phyloP scores from a whole-genome alignment of 1,139 yeast genomes.

The Yamadazyma blattariae region DNA sequence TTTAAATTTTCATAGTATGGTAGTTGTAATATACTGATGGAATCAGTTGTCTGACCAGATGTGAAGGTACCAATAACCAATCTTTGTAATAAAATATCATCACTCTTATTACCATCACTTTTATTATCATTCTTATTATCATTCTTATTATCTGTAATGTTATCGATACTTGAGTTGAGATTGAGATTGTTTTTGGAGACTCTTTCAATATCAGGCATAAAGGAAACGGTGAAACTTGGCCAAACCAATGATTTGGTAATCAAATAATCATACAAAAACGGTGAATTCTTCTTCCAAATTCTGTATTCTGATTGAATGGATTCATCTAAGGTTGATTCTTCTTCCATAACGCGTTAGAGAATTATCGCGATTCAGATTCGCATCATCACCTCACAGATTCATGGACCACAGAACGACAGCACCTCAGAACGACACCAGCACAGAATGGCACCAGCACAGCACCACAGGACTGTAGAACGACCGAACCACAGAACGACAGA shows the following conservation, averaged over 20 bases:
- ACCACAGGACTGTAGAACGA: too few species aligned
- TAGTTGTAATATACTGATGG: constrained; percentile 37
- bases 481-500: too few species aligned
- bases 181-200: constrained; percentile 6
- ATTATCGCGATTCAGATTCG: too few species aligned
- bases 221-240: constrained; percentile 56
- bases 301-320: constrained; percentile 35
- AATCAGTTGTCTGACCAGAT: constrained; percentile 40
- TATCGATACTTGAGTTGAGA: too few species aligned
- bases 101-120: constrained; percentile 2
- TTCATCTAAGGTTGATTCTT: constrained; percentile 20
- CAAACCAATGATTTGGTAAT: constrained; percentile 49
- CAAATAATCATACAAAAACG: constrained; percentile 48
- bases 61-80: constrained; percentile 43
- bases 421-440: too few species aligned
- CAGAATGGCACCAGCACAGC: too few species aligned
- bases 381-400: too few species aligned
- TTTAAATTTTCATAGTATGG: constrained; percentile 34
- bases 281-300: constrained; percentile 56
- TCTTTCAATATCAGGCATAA: constrained; percentile 50
- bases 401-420: too few species aligned
- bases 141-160: too few species aligned
- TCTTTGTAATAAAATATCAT: constrained; percentile 26
- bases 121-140: neutral
- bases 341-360: too few species aligned